Conservation (phyloP, 1,139 yeast species). For the Kurtzmaniella natalensis region DNA sequence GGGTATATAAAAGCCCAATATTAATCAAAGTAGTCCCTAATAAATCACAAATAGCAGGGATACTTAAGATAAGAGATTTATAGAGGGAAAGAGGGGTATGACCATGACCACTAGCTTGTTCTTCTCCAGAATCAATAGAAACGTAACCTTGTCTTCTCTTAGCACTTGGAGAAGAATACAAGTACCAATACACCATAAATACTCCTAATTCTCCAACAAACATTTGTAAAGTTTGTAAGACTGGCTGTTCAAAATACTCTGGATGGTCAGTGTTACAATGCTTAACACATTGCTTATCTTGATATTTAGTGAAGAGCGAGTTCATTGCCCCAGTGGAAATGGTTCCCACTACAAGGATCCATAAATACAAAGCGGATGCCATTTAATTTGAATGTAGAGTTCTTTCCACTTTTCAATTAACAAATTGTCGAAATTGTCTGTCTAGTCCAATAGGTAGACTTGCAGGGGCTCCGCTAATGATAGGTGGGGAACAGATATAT, state of each 20-base stretch:
- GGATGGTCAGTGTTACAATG: conserved; percentile 45
- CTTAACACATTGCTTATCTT: conserved; percentile 70
- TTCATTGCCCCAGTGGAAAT: conserved; percentile 70
- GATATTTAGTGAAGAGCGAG: conserved; percentile 71
- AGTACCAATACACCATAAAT: conserved; percentile 40
- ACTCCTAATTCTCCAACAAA: conserved; percentile 65
- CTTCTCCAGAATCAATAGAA: conserved; percentile 11
- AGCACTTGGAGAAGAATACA: conserved; percentile 17
- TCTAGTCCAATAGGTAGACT: no score
- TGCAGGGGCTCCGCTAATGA: no score
- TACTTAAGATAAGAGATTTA: conserved; percentile 32
- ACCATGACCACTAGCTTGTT: conserved; percentile 8
- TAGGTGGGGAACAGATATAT: no score
- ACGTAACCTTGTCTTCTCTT: conserved; percentile 11
- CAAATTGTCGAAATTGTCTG: no score
- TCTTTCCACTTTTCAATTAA: no score
- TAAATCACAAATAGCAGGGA: conserved; percentile 72
- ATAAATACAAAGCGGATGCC: conserved; percentile 11
- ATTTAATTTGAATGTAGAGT: no score
- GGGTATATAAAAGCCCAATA: conserved; percentile 68
- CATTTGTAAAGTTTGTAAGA: conserved; percentile 77
- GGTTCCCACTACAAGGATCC: conserved; percentile 43
- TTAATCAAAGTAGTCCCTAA: conserved; percentile 73
- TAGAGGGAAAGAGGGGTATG: conserved; percentile 13
- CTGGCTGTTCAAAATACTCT: conserved; percentile 68